Base-by-base conservation (phyloP, 2,329 filamentous ascomycete genomes). In the Neofusicoccum umdonicola region DNA sequence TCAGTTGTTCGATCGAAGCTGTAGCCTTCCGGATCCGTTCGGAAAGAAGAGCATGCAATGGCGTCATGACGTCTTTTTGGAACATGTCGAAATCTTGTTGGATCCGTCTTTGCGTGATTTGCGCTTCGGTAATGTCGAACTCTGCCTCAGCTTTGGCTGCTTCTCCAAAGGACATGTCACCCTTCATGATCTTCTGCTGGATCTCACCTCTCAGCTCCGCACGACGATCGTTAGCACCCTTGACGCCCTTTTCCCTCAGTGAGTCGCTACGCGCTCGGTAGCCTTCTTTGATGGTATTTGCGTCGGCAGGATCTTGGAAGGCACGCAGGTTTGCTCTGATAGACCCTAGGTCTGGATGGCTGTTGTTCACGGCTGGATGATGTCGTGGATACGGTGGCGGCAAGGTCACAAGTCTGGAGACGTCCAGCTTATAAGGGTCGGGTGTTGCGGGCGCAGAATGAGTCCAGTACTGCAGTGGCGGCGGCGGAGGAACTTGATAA, bases 351-450 rank as follows among this genome's bases (percentile, higher is more conserved):
- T 96, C 90, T 0, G 95, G 95, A 73, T 99, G 95, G 70, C 87
- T 96, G 73, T 98, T 99, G 76, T 96, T 97, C 15, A 98, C 91
- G 0, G 95, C 95, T 8, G 95, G 95, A 71, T 98, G 90, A 72
- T 98, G 94, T 7, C 94, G 89, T 1, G 95, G 95, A 75, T 96
- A 98, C 1, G 95, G 91, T 1, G 95, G 95, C 8, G 95, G 95
- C 35, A 99, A 83, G 0, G 95, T 97, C 4, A 99, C 90, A 1
- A 99, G 86, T 34, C 95, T 86, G 3, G 95, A 98, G 31, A 98
- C 90, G 72, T 99, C 94, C 3, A 98, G 80, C 65, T 87, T 87
- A 22, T 77, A 78, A 31, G 70, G 83, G 78, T 84, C 81, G 12
- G 81, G 79, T 8, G 80, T 81, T 11, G 79, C 71, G 9, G 80